These are phyloP conservation scores for Camelina neglecta DNA, from an alignment of 345 rosid genomes.

Conservation along the genomic window DNA sequence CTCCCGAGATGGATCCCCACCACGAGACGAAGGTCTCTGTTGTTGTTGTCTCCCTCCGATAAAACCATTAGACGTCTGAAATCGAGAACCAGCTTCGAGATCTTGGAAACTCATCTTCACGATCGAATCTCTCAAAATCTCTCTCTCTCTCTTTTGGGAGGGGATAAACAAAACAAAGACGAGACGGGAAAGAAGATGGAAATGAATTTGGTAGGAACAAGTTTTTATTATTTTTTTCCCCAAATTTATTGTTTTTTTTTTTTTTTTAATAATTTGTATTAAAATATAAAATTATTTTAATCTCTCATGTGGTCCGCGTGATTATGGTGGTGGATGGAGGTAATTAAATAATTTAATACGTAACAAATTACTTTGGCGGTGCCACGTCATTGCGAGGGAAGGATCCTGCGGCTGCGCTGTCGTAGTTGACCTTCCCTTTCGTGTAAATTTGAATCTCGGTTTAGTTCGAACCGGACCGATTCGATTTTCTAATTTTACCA, in stretches of 20 bases:
- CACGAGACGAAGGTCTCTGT: conserved; percentile 30
- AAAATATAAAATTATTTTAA: conserved; percentile 1
- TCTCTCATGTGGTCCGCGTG: conserved; percentile 38
- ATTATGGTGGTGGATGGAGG: conserved; percentile 18
- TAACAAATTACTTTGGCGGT: conserved; percentile 20
- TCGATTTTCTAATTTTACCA: neutral
- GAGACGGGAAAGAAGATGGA: conserved; percentile 16
- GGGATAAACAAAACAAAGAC: no score
- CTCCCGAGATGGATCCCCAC: conserved; percentile 60
- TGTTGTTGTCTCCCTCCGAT: conserved; percentile 34
- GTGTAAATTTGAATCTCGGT: neutral
- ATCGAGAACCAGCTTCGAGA: conserved; percentile 52
- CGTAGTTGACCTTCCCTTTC: conserved; percentile 13
- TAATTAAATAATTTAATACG: neutral
- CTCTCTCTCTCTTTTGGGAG: neutral
- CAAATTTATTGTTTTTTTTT: neutral
- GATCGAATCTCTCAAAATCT: conserved; percentile 16
- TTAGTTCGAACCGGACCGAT: conserved; percentile 10
- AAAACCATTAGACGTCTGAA: conserved; percentile 33
- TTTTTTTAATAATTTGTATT: neutral
- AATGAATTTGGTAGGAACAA: conserved; percentile 34
- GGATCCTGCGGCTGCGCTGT: conserved; percentile 16
- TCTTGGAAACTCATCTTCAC: conserved; percentile 70
- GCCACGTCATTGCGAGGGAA: conserved; percentile 35
- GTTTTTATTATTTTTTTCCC: conserved; percentile 9